Evolutionary conservation across 371 early-diverging fungal genomes (phyloP).

Genomic region (Mucor circinelloides): DNA sequence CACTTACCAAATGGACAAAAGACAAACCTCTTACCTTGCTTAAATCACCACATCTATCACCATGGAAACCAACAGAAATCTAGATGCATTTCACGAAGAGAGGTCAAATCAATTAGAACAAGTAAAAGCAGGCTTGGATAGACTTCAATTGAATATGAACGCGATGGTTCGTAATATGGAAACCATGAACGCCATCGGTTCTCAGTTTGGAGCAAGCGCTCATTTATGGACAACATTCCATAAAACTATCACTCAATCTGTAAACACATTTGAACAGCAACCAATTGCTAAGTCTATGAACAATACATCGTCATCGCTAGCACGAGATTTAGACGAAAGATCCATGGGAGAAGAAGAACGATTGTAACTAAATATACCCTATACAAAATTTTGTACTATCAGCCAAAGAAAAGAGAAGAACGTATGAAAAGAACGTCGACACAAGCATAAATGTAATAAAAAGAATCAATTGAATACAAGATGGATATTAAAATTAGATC

Average conservation of each 20-base stretch:
- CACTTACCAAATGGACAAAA: neutral
- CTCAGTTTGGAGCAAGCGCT: slow-evolving; percentile 54
- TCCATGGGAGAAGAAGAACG: neutral
- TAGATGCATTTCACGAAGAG: slow-evolving; percentile 30
- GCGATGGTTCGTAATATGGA: slow-evolving; percentile 57
- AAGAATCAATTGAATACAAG: too few species aligned
- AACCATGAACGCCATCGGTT: slow-evolving; percentile 56
- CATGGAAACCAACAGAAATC: slow-evolving; percentile 3
- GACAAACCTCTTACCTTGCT: neutral
- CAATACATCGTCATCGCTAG: neutral
- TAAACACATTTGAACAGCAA: neutral
- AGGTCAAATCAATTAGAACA: slow-evolving; percentile 26
- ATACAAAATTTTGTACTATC: neutral
- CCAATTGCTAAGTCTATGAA: neutral
- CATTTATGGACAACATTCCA: slow-evolving; percentile 55
- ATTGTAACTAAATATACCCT: neutral
- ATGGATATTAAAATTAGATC: too few species aligned
- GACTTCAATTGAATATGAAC: slow-evolving; percentile 50
- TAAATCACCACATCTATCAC: neutral
- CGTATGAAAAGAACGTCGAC: too few species aligned
- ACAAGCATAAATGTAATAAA: too few species aligned
- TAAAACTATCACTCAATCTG: slow-evolving; percentile 11
- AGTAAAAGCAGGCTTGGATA: slow-evolving; percentile 44
- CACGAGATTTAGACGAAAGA: neutral
- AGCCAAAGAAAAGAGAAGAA: neutral